Conservation (phyloP, 345 rosid genomes). For the Aquilaria malaccensis region DNA sequence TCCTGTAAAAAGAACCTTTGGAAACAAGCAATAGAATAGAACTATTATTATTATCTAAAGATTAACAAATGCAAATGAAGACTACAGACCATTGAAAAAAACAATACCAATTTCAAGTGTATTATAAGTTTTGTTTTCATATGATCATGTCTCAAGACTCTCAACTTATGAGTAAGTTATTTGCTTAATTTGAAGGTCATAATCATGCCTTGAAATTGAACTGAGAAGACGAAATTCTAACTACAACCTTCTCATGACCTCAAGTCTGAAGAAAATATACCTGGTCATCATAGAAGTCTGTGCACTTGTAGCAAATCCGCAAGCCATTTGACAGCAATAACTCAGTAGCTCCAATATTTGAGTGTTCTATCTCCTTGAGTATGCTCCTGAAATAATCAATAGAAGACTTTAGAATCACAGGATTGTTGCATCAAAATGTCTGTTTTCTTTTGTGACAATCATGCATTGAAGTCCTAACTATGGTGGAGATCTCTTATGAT, state of each 20-base stretch:
- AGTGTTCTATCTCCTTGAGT: slow-evolving; percentile 43
- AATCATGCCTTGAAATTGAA: background rate
- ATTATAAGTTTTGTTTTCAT: slow-evolving; percentile 20
- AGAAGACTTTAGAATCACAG: no score
- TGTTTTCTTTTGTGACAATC: no score
- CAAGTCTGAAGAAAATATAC: slow-evolving; percentile 22
- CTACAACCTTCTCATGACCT: background rate
- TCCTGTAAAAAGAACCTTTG: slow-evolving; percentile 82
- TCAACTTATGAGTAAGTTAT: background rate
- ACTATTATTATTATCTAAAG: no score
- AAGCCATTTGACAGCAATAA: slow-evolving; percentile 78
- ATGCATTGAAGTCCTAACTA: no score
- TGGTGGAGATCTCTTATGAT: slow-evolving; percentile 54
- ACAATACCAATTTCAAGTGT: slow-evolving; percentile 10
- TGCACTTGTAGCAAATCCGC: slow-evolving; percentile 73
- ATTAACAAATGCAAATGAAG: slow-evolving; percentile 8
- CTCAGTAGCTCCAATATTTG: slow-evolving; percentile 77
- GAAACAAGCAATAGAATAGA: slow-evolving; percentile 7
- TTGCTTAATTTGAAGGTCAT: background rate
- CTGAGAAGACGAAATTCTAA: background rate
- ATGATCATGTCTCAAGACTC: slow-evolving; percentile 31
- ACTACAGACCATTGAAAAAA: slow-evolving; percentile 30
- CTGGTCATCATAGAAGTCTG: slow-evolving; percentile 91
- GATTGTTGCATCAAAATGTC: no score
- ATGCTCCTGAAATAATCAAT: slow-evolving; percentile 39